A percentile compares a stretch with the other conserved stretches of the same genome.
These are phyloP conservation scores for Entomortierella chlamydospora DNA, from an alignment of 192 early-diverging fungal genomes.

Conservation along the genomic window DNA sequence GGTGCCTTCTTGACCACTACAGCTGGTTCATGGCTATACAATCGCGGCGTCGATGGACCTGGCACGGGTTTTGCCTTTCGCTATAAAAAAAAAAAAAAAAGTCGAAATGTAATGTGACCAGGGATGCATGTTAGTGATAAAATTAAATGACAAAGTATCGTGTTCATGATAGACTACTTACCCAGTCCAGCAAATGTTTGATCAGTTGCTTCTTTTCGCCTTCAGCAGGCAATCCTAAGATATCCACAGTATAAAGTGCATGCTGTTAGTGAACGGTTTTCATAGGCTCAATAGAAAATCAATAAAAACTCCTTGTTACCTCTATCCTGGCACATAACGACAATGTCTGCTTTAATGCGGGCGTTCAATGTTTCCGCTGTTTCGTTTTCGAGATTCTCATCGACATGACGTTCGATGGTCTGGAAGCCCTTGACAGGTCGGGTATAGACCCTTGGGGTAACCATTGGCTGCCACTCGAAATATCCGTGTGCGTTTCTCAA, in stretches of 20 bases:
- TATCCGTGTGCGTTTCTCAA: constrained; percentile 49
- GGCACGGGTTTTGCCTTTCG: constrained; percentile 74
- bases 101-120: not conserved
- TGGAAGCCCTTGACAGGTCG: constrained; percentile 19
- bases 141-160: no score
- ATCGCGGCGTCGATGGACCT: constrained; percentile 72
- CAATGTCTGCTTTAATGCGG: constrained; percentile 76
- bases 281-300: no score
- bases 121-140: no score
- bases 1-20: constrained; percentile 44
- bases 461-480: constrained; percentile 36
- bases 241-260: no score
- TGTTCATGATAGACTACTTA: no score
- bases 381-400: constrained; percentile 57
- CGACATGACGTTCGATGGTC: constrained; percentile 37
- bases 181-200: constrained; percentile 70
- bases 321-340: constrained; percentile 78
- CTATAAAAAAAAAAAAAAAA: constrained; percentile 24
- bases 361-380: constrained; percentile 68
- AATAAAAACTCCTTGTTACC: constrained; percentile 55
- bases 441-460: not conserved
- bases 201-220: constrained; percentile 73
- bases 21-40: constrained; percentile 50
- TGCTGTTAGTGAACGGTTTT: no score
- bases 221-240: constrained; percentile 72